Conservation (phyloP, 164 flowering plant genomes). For the Magnolia changhungtana region DNA sequence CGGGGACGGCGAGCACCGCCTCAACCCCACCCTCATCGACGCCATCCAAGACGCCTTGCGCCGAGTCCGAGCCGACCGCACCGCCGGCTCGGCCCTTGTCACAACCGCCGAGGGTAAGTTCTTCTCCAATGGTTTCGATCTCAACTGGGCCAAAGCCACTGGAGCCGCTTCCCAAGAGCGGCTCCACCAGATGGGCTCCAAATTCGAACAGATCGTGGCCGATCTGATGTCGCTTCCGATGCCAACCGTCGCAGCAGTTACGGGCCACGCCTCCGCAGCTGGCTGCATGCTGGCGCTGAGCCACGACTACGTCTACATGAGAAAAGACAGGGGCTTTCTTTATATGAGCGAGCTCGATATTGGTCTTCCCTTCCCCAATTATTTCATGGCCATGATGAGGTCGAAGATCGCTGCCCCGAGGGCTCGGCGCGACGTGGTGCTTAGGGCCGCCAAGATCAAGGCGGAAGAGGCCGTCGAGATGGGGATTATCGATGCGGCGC, state of each 20-base stretch:
- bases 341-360: constrained; percentile 94
- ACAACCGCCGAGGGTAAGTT: constrained; percentile 73
- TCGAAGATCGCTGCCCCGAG: constrained; percentile 37
- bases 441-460: constrained; percentile 49
- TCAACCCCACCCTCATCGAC: constrained; percentile 25
- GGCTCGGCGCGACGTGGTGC: constrained; percentile 37
- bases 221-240: constrained; percentile 66
- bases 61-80: constrained; percentile 35
- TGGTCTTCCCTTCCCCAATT: constrained; percentile 20
- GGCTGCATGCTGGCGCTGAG: constrained; percentile 58
- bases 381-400: constrained; percentile 29
- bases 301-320: constrained; percentile 78
- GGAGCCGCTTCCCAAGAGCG: constrained; percentile 17
- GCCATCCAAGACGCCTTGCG: constrained; percentile 36
- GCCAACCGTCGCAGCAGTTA: constrained; percentile 83
- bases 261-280: constrained; percentile 88
- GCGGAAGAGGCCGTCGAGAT: constrained; percentile 42
- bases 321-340: constrained; percentile 59
- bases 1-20: constrained; percentile 28
- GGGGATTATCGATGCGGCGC: constrained; percentile 55
- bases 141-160: constrained; percentile 48
- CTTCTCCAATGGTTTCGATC: constrained; percentile 86
- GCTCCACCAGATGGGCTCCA: constrained; percentile 19
- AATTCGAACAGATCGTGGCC: constrained; percentile 27
- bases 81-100: constrained; percentile 55